A percentile compares a stretch with the other conserved stretches of the same genome.
Evolutionary conservation across 164 flowering plant species (phyloP).

Genomic region (Stephania cephalantha): DNA sequence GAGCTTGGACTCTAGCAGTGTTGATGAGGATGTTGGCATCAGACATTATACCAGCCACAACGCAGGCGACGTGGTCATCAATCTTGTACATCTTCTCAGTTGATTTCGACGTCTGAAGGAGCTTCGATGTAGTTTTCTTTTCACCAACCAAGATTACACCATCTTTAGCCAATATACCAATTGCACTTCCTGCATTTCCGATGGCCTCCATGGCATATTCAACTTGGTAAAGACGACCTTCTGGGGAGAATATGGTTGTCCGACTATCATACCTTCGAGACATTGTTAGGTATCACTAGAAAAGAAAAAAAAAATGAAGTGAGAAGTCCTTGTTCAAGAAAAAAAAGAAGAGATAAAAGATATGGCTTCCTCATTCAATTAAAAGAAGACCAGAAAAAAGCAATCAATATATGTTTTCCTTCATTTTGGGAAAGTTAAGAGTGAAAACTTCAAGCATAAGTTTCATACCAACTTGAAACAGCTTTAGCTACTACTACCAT

Average conservation of each 20-base stretch:
- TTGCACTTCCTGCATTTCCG: conserved; percentile 67
- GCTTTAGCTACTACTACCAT: too few species aligned
- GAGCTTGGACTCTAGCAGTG: conserved; percentile 66
- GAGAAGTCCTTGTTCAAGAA: not conserved
- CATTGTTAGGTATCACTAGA: conserved; percentile 25
- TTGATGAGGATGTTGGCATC: conserved; percentile 69
- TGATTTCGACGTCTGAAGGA: conserved; percentile 6
- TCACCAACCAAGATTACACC: conserved; percentile 65
- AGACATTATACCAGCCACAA: conserved; percentile 74
- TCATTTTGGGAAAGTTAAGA: too few species aligned
- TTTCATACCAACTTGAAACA: too few species aligned
- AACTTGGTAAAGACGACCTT: conserved; percentile 70
- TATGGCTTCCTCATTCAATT: not conserved
- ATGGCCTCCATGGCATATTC: conserved; percentile 79
- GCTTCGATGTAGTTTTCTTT: conserved; percentile 15
- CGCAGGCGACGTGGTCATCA: conserved; percentile 69
- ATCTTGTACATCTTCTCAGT: conserved; percentile 51
- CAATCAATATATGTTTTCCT: too few species aligned
- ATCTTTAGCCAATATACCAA: conserved; percentile 55
- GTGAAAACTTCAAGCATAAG: too few species aligned
- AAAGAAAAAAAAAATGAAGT: not conserved
- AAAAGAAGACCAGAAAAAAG: too few species aligned
- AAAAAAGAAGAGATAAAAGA: not conserved
- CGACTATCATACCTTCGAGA: conserved; percentile 72
- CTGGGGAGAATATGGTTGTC: conserved; percentile 68